Conservation (phyloP, 2,329 filamentous ascomycete species). For the Calycina herbarum region DNA sequence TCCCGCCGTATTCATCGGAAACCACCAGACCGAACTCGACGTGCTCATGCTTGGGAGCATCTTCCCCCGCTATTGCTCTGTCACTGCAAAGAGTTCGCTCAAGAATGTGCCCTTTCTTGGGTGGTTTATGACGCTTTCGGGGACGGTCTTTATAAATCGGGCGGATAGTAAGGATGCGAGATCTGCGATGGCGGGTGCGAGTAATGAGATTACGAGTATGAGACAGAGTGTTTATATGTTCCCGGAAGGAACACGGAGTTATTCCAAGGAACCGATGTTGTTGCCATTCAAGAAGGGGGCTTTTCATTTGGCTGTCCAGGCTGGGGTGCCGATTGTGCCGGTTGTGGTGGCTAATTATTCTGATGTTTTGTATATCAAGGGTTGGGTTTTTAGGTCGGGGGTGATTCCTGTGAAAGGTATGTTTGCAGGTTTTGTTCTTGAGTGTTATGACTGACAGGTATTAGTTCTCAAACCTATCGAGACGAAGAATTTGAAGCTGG, state of each 20-base stretch:
- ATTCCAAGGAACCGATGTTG: slow-evolving; percentile 76
- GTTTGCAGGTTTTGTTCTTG: slow-evolving; percentile 28
- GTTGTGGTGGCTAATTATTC: slow-evolving; percentile 80
- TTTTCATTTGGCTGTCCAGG: slow-evolving; percentile 93
- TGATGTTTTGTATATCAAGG: slow-evolving; percentile 66
- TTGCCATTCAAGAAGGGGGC: slow-evolving; percentile 99
- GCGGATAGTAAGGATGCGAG: slow-evolving; percentile 79
- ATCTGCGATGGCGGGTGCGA: slow-evolving; percentile 81
- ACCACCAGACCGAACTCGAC: slow-evolving; percentile 96
- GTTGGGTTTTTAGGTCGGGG: slow-evolving; percentile 65
- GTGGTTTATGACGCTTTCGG: slow-evolving; percentile 89
- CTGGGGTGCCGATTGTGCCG: slow-evolving; percentile 88
- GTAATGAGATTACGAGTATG: slow-evolving; percentile 71
- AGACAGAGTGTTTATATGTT: slow-evolving; percentile 83
- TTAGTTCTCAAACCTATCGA: slow-evolving; percentile 77
- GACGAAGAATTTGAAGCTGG: slow-evolving; percentile 69
- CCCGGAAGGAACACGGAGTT: slow-evolving; percentile 90
- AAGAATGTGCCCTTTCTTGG: slow-evolving; percentile 82
- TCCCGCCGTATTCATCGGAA: slow-evolving; percentile 88
- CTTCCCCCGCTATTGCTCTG: slow-evolving; percentile 88
- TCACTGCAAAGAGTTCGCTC: slow-evolving; percentile 88
- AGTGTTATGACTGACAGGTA: background rate
- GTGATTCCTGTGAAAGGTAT: slow-evolving; percentile 74
- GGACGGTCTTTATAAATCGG: slow-evolving; percentile 94
- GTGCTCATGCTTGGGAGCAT: slow-evolving; percentile 86